phyloP scores from a whole-genome alignment of 2,329 filamentous ascomycete species.

The Chalaropsis ovoidea region DNA sequence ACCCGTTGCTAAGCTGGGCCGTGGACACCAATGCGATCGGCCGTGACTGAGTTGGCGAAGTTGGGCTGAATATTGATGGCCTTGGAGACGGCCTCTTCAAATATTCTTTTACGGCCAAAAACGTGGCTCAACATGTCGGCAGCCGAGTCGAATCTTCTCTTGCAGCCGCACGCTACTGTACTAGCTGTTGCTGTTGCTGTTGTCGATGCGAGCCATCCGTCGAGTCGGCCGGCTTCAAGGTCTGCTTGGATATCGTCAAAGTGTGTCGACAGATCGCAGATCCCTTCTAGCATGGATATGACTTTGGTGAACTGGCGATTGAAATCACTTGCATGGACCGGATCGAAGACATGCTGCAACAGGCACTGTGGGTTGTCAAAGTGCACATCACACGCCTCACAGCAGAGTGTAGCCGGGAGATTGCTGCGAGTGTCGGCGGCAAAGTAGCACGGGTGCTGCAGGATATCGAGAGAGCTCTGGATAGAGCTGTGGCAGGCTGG shows the following conservation, averaged over 20 bases:
- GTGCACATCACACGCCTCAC: background rate
- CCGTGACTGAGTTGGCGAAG: background rate
- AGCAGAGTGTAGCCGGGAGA: background rate
- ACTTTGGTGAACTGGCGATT: background rate
- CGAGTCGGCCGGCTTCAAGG: background rate
- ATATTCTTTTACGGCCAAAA: too few species aligned
- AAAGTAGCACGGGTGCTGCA: background rate
- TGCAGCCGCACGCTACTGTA: too few species aligned
- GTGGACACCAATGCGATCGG: background rate
- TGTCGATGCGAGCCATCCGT: background rate
- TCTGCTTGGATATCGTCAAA: background rate
- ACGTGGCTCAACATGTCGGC: background rate
- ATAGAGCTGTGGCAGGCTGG: background rate
- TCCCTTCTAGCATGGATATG: background rate
- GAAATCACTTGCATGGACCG: background rate
- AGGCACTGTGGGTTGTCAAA: background rate
- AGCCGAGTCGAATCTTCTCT: too few species aligned
- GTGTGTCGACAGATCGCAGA: background rate
- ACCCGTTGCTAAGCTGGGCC: background rate
- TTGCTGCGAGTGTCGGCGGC: background rate
- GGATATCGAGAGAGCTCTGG: background rate
- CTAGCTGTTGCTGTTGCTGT: too few species aligned
- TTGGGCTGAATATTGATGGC: background rate
- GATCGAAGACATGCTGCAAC: background rate
- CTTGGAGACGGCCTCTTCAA: too few species aligned